phyloP scores from a whole-genome alignment of 257 asterid genomes.

The Primulina tabacum region DNA sequence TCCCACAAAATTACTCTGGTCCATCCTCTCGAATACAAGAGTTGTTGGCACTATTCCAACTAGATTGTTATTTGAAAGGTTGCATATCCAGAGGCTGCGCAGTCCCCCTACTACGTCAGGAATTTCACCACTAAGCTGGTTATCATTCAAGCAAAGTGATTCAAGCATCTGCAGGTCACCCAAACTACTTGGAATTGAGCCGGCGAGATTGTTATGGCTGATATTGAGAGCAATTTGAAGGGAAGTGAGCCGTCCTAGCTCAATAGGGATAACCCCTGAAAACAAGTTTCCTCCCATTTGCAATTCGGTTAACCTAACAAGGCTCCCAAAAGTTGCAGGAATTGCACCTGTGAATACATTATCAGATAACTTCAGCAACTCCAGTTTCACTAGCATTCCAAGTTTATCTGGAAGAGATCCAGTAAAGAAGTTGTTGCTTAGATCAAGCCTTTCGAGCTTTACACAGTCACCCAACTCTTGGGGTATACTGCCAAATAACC shows the following conservation, averaged over 20 bases:
- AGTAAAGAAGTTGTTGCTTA: constrained; percentile 58
- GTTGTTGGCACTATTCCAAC: constrained; percentile 71
- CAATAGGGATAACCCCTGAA: constrained; percentile 61
- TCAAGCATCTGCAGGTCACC: constrained; percentile 85
- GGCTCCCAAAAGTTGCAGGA: constrained; percentile 64
- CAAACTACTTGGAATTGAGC: constrained; percentile 54
- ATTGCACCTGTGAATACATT: constrained; percentile 54
- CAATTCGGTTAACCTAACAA: constrained; percentile 62
- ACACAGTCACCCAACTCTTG: constrained; percentile 65
- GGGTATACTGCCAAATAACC: constrained; percentile 57
- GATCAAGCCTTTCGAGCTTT: constrained; percentile 84
- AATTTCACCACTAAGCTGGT: constrained; percentile 72
- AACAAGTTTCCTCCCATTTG: constrained; percentile 82
- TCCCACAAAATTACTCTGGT: constrained; percentile 63
- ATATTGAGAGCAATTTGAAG: constrained; percentile 79
- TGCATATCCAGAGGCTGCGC: constrained; percentile 67
- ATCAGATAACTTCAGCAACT: constrained; percentile 68
- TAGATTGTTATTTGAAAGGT: constrained; percentile 71
- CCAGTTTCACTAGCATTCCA: constrained; percentile 72
- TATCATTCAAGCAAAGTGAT: constrained; percentile 64
- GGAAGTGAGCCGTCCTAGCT: constrained; percentile 63
- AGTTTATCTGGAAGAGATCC: constrained; percentile 57
- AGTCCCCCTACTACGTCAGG: constrained; percentile 67
- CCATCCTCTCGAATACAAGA: constrained; percentile 63
- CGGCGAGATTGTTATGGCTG: constrained; percentile 64